A percentile compares a stretch with the other conserved stretches of the same genome.
Evolutionary conservation across 1,284 basidiomycete species (phyloP).

Genomic region (Ustilago shanxiensis): DNA sequence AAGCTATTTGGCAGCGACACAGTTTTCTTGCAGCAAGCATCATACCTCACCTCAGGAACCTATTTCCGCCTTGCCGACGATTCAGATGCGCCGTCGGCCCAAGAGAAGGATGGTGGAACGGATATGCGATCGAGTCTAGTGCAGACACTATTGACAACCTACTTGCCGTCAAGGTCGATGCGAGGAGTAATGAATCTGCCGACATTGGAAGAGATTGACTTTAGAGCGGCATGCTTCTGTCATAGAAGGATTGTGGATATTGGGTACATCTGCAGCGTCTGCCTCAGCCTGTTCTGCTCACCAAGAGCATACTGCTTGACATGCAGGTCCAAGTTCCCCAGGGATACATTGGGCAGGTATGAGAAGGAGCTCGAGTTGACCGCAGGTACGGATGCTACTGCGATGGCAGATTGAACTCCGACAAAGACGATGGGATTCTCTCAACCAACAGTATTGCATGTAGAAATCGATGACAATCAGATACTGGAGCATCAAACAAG

Average conservation of each 20-base stretch:
- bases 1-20: constrained; percentile 90
- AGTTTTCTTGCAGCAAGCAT: constrained; percentile 96
- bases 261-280: constrained; percentile 85
- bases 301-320: constrained; percentile 47
- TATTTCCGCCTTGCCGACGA: constrained; percentile 88
- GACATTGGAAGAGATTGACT: constrained; percentile 93
- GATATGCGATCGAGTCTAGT: constrained; percentile 54
- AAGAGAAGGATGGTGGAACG: constrained; percentile 7
- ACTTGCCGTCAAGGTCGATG: constrained; percentile 73
- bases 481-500: no score
- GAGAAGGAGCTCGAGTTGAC: constrained; percentile 34
- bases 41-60: constrained; percentile 92
- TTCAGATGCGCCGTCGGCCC: constrained; percentile 80
- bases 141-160: constrained; percentile 61
- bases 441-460: background rate
- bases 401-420: background rate
- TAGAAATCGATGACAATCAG: no score
- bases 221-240: constrained; percentile 98
- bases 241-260: constrained; percentile 96
- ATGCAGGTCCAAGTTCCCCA: constrained; percentile 47
- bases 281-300: constrained; percentile 60
- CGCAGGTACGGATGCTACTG: constrained; percentile 3
- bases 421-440: background rate
- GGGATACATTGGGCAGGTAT: constrained; percentile 34
- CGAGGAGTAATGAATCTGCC: constrained; percentile 85